Conservation (phyloP, 78 protist genomes). For the Monosiga brevicollis region DNA sequence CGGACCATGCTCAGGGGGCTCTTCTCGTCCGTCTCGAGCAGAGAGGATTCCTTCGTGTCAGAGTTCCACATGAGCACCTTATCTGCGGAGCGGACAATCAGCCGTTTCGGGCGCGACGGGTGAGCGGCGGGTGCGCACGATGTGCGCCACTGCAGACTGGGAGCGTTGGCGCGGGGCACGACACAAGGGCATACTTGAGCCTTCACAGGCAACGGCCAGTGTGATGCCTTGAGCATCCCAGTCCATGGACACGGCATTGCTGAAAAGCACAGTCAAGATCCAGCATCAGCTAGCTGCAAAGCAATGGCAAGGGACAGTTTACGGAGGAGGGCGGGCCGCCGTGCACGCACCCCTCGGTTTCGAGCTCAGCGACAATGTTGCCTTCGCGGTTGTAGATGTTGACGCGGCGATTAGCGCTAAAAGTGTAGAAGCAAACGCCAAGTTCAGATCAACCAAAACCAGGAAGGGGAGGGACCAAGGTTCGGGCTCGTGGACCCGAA, state of each 20-base stretch:
- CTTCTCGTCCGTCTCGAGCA: background rate
- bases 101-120: background rate
- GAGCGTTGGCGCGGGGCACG: background rate
- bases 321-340: background rate
- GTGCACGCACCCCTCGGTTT: background rate
- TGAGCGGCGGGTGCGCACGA: too few species aligned
- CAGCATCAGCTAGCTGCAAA: background rate
- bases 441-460: background rate
- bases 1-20: background rate
- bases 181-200: background rate
- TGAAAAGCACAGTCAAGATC: background rate
- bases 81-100: background rate
- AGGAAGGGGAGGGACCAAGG: background rate
- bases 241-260: background rate
- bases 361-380: background rate
- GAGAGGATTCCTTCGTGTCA: background rate
- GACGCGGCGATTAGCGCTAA: background rate
- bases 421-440: background rate
- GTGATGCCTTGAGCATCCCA: background rate
- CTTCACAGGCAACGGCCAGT: background rate
- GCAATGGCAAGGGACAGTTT: background rate
- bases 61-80: background rate
- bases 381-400: background rate
- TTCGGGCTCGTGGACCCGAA: background rate
- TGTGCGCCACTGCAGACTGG: too few species aligned